Evolutionary conservation across 2,329 filamentous ascomycete genomes (phyloP).

Genomic region (Dactylellina leptospora): DNA sequence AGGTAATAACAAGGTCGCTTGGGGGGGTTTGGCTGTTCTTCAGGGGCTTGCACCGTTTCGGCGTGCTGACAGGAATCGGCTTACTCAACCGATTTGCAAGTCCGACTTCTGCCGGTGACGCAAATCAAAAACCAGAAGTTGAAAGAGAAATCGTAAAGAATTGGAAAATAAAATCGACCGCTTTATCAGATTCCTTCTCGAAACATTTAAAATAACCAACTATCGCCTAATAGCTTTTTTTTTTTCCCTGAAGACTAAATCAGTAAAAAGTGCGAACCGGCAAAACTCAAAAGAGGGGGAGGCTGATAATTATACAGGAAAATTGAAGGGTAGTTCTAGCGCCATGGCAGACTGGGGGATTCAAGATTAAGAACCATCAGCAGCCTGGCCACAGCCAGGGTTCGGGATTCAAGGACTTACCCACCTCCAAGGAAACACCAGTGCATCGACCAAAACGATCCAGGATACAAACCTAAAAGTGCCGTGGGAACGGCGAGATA

Average conservation of each 20-base stretch:
- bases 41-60: slow-evolving; percentile 32
- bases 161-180: neutral
- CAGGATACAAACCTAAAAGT: neutral
- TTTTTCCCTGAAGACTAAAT: slow-evolving; percentile 3
- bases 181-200: slow-evolving; percentile 14
- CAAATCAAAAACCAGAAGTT: neutral
- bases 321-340: slow-evolving; percentile 6
- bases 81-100: slow-evolving; percentile 2
- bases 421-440: neutral
- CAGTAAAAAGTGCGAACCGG: neutral
- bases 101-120: neutral
- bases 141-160: neutral
- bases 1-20: neutral
- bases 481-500: neutral
- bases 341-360: slow-evolving; percentile 3
- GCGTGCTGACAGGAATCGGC: slow-evolving; percentile 1
- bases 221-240: neutral
- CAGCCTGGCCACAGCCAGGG: slow-evolving; percentile 12
- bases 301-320: slow-evolving; percentile 43
- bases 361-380: neutral
- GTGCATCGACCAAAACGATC: no score
- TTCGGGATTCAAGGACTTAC: slow-evolving; percentile 9
- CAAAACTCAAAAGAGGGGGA: slow-evolving; percentile 29
- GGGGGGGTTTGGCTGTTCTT: slow-evolving; percentile 3
- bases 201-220: slow-evolving; percentile 11